Evolutionary conservation across 352 stramenopile species (phyloP).

Genomic region (Thalassiosira exigua): DNA sequence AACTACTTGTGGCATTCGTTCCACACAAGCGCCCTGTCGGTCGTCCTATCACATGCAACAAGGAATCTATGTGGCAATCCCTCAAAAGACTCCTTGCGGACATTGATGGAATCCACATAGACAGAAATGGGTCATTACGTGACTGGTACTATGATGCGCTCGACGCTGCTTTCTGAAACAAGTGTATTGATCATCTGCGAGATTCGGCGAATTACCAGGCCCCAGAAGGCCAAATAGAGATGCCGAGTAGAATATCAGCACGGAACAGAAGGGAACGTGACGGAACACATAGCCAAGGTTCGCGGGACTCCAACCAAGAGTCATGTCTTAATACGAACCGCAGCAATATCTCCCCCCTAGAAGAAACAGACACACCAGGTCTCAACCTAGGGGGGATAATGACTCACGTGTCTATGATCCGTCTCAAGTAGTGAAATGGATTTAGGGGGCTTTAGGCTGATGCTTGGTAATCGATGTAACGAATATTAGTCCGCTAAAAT

Average conservation of each 20-base stretch:
- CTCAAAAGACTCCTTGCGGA: background rate
- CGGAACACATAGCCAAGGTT: too few species aligned
- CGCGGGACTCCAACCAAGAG: background rate
- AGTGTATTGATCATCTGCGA: background rate
- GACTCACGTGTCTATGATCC: too few species aligned
- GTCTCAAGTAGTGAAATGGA: background rate
- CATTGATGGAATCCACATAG: background rate
- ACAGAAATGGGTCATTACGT: background rate
- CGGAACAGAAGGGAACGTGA: background rate
- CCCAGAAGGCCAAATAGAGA: background rate
- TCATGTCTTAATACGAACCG: background rate
- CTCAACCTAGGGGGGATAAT: too few species aligned
- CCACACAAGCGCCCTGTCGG: background rate
- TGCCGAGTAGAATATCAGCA: background rate
- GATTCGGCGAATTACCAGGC: background rate
- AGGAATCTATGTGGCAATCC: background rate
- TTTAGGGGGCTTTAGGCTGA: background rate
- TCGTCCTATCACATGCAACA: background rate
- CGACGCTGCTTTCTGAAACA: background rate
- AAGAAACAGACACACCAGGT: too few species aligned
- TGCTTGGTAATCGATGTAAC: background rate
- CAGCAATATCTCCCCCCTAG: too few species aligned
- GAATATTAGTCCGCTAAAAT: background rate
- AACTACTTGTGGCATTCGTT: background rate
- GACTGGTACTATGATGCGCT: constrained; percentile 5